Conservation (phyloP, 148 eudicot species). For the Pharnaceum exiguum region DNA sequence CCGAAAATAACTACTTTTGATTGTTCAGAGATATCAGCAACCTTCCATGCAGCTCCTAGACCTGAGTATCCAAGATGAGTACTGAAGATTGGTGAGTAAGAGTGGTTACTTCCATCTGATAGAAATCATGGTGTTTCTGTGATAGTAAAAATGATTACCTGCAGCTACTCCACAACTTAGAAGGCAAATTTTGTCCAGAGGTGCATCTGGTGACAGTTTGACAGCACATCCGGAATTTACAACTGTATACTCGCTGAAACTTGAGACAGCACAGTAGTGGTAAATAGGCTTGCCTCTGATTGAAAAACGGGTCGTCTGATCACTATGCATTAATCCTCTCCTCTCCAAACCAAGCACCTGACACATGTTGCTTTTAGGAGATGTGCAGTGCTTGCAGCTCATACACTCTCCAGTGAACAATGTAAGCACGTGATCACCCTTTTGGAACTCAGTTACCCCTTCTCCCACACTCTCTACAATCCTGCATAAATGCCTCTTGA, state of each 20-base stretch:
- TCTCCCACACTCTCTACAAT: constrained; percentile 90
- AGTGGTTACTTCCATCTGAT: background rate
- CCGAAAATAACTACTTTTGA: constrained; percentile 85
- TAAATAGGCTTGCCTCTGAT: constrained; percentile 68
- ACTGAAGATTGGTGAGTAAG: background rate
- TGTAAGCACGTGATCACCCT: constrained; percentile 93
- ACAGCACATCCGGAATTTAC: constrained; percentile 98
- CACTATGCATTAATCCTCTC: constrained; percentile 90
- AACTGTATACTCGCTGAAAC: constrained; percentile 94
- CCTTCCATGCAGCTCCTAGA: constrained; percentile 96
- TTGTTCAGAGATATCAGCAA: constrained; percentile 69
- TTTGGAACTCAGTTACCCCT: constrained; percentile 79
- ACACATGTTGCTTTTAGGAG: constrained; percentile 85
- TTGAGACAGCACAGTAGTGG: constrained; percentile 96
- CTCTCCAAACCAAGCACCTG: constrained; percentile 87
- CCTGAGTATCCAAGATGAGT: too few relatives aligned
- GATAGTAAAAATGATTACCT: constrained; percentile 51
- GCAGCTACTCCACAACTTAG: constrained; percentile 97
- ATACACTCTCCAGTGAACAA: constrained; percentile 89
- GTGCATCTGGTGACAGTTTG: constrained; percentile 67
- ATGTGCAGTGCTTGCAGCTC: constrained; percentile 81
- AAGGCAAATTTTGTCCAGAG: constrained; percentile 85
- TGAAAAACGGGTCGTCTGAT: constrained; percentile 82
- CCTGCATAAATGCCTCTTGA: constrained; percentile 37
- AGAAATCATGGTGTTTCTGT: background rate